Conservation (phyloP, 2,329 filamentous ascomycete species). For the Davidsoniella neocaledoniae region DNA sequence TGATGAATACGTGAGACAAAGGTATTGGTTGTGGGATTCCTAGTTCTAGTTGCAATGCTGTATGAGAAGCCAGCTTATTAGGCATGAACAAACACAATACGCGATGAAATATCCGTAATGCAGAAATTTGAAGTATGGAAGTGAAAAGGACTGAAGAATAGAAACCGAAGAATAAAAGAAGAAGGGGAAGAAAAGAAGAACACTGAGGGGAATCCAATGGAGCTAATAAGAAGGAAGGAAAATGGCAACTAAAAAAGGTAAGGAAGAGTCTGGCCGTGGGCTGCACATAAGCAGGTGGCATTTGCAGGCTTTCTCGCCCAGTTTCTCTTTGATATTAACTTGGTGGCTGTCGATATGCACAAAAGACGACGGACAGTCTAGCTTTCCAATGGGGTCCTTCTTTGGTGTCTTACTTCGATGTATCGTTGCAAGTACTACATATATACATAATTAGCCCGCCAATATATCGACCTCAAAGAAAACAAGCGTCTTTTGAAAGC, state of each 20-base stretch:
- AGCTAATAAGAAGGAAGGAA: background rate
- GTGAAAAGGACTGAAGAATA: background rate
- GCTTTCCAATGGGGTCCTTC: background rate
- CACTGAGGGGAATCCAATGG: background rate
- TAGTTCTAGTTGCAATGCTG: no score
- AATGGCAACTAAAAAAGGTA: background rate
- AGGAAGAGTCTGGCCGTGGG: background rate
- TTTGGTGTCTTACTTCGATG: background rate
- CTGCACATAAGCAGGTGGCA: background rate
- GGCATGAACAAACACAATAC: no score
- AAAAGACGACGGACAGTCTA: no score
- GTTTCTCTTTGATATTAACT: background rate
- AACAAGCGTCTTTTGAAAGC: no score
- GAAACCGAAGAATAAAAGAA: background rate
- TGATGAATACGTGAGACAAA: no score
- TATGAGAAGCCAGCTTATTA: no score
- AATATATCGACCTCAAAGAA: no score
- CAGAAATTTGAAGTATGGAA: background rate
- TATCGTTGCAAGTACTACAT: no score
- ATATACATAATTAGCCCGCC: no score
- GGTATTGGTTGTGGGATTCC: no score
- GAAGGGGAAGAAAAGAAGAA: conserved; percentile 2
- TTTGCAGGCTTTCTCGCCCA: background rate
- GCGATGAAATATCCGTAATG: background rate
- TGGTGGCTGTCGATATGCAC: background rate